Evolutionary conservation across 139 green algal species (phyloP).

Genomic region (Coelastrella sp.): DNA sequence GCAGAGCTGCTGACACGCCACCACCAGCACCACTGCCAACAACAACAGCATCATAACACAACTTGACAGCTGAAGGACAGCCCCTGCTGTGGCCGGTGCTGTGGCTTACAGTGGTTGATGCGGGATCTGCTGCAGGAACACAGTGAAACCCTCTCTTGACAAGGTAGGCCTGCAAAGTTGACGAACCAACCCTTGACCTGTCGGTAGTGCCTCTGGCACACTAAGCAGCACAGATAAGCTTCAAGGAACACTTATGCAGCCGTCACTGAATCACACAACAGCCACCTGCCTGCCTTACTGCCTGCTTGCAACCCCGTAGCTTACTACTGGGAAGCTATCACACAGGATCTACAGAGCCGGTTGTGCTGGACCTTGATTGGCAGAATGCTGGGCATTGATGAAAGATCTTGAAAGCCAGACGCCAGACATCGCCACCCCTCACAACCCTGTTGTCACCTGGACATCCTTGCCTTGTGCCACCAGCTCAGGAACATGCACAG

Average conservation of each 20-base stretch:
- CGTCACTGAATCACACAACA: no score
- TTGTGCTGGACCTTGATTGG: no score
- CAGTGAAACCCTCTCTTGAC: slow-evolving; percentile 2
- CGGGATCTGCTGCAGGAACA: not conserved
- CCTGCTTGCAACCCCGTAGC: no score
- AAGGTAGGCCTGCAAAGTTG: slow-evolving; percentile 1
- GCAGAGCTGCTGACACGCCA: slow-evolving; percentile 59
- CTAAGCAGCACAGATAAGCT: no score
- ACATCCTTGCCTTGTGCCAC: not conserved
- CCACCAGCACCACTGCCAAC: slow-evolving; percentile 74
- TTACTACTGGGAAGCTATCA: no score
- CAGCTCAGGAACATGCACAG: slow-evolving; percentile 8
- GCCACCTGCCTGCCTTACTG: no score
- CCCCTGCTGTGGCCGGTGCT: slow-evolving; percentile 7
- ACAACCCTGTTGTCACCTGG: not conserved
- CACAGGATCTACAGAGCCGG: no score
- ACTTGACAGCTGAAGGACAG: slow-evolving; percentile 17
- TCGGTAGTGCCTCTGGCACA: no score
- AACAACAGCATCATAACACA: slow-evolving; percentile 71
- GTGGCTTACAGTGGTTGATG: not conserved
- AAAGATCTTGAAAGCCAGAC: no score
- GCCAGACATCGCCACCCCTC: no score
- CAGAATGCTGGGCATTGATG: no score
- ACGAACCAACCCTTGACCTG: no score
- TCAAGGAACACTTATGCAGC: not conserved